Base-by-base conservation (phyloP, 78 protist genomes). In the Dictyostelium brefeldianum region DNA sequence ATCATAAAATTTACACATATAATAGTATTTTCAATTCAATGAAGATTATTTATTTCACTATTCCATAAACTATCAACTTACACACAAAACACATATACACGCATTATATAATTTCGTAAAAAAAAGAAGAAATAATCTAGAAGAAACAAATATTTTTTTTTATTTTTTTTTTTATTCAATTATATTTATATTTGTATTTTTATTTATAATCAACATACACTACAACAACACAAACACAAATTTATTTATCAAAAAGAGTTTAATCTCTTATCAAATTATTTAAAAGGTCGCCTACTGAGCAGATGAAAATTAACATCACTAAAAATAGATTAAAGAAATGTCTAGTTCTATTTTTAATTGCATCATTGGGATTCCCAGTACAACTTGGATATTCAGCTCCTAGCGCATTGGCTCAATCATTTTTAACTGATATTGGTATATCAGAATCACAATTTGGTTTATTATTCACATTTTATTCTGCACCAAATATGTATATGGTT, bases 401-500 rank as follows among this genome's bases (percentile, higher is more conserved):
- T 11, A 69, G 65, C 5, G 83, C 92, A 9, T 31, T 87, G 29
- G 78, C 92, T 22, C 7, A 18, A 25, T 62, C 92, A 15, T 87
- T 36, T 77, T 78, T 81, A 46, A 27, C 53, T 18, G 65, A 25
- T 18, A 54, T 87, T 46, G 17, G 78, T 10, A 87, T 87, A 8
- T 31, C 85, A 57, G 83, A 77, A 22, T 71, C 69, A 64, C 82
- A 74, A 50, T 87, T 57, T 64, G 92, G 92, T 22, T 62, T 77
- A 10, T 50, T 87, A 36, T 87, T 87, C 36, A 75, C 92, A 27
- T 15, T 87, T 20, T 87, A 87, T 53, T 59, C 84, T 0, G 18
- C 78, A 10, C 92, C 92, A 59, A 87, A 87, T 87, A 12, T 87
- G 31, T 75, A 74, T 27, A 87, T 87, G 92, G 69, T 87, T 48